Evolutionary conservation across 768 basidiomycete genomes (phyloP).

Genomic region (Pisolithus orientalis): DNA sequence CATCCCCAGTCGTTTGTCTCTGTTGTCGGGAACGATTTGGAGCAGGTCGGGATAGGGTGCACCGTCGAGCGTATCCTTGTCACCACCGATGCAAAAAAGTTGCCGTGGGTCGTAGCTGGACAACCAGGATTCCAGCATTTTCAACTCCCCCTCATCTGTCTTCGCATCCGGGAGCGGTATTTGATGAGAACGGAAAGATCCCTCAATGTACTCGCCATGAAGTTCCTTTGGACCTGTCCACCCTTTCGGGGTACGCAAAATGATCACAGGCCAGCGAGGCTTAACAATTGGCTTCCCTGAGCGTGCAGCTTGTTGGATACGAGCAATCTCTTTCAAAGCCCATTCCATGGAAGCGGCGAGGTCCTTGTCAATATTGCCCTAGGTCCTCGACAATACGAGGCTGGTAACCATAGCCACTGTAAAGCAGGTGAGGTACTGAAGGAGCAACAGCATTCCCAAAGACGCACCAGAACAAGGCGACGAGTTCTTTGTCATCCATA

Average conservation of each 20-base stretch:
- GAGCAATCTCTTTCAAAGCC: slow-evolving; percentile 66
- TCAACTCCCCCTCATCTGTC: slow-evolving; percentile 56
- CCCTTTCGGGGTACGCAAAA: slow-evolving; percentile 83
- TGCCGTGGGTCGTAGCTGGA: slow-evolving; percentile 61
- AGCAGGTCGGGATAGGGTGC: slow-evolving; percentile 49
- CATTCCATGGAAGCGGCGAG: slow-evolving; percentile 80
- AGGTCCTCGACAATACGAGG: slow-evolving; percentile 72
- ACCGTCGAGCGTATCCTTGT: slow-evolving; percentile 31
- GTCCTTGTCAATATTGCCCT: slow-evolving; percentile 63
- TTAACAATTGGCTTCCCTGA: slow-evolving; percentile 71
- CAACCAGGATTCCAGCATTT: slow-evolving; percentile 65
- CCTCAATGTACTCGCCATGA: slow-evolving; percentile 69
- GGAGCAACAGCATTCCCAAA: background rate
- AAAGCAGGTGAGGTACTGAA: slow-evolving; percentile 2
- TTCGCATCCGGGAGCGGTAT: slow-evolving; percentile 77
- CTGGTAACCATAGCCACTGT: slow-evolving; percentile 83
- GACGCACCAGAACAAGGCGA: slow-evolving; percentile 62
- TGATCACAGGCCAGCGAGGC: slow-evolving; percentile 87
- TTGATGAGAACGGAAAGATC: slow-evolving; percentile 83
- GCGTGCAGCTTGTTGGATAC: slow-evolving; percentile 77
- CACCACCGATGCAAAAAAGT: slow-evolving; percentile 42
- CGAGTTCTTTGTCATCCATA: slow-evolving; percentile 85
- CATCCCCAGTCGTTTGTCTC: slow-evolving; percentile 63
- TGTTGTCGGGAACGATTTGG: slow-evolving; percentile 47
- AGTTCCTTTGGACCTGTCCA: slow-evolving; percentile 63